Evolutionary conservation across 129 eudicot genomes (phyloP), one percentile per base, ranked within the genome.

Genomic region (Centrapalus pauciflorus): DNA sequence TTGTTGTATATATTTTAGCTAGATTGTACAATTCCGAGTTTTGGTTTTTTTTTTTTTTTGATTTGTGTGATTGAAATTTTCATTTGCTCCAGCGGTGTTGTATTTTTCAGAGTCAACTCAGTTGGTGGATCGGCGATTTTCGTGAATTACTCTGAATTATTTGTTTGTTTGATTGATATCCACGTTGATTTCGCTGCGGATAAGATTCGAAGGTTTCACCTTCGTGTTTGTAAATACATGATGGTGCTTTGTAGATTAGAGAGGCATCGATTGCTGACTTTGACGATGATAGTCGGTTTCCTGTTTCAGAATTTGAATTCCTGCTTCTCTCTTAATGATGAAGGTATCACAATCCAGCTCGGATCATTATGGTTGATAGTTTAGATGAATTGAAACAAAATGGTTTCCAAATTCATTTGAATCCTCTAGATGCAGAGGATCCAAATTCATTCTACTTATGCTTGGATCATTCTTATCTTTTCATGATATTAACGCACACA

Each of bases 271-370:
- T 71, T 67, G 67, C 41, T 51, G 73, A 55, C 23, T 54, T 30
- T 71, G 45, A 17, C 46, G 61, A 32, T 78, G 64, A 33, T 70
- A 32, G 13, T 77, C 49, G 78, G 72, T 28, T 61, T 76, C 37
- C 17, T 76, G 43, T 50, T 6, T 57, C 85, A 38, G 56, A 74
- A 70, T 77, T 70, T 70, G 52, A 43, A 21, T 56, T 60, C 66
- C 25, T 66, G 82, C 66, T 77, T 38, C 67, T 63, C 79, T 63
- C 80, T 86, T 50, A 72, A 77, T 49, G 81, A 82, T 62, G 82
- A 86, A 86, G 94, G 94, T 86, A 79, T 72, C 0, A 28, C 5
- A 28, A 24, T 32, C 46, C 30, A 6, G 24, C 41, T 61, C 21
- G 7, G 1, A 3, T 34, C 19, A 23, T 50, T 54, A 5, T 41